Evolutionary conservation across 495 filamentous ascomycete genomes (phyloP), one percentile per base, ranked within the genome.

Genomic region (Achaetomiella virescens): DNA sequence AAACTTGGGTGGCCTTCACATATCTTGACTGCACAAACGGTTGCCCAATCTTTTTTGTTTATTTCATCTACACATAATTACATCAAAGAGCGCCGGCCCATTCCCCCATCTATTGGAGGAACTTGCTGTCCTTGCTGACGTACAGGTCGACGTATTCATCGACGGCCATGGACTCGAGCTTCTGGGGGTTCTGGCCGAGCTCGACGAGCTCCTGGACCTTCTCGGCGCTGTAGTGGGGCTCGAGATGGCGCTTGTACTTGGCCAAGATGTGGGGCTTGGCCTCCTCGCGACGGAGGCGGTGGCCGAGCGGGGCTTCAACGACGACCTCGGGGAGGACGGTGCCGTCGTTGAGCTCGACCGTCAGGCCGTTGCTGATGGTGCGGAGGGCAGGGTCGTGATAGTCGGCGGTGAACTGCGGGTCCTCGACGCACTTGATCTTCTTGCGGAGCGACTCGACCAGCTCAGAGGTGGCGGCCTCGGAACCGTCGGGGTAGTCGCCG

Each of bases 71-170:
- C 38, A 25, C 46, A 48, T 41, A 24, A 44, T 27, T 29, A 15
- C 18, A 14, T 38, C 36, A 36, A 1, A 47, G 0, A 14, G 9
- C 22, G 29, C 12, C n/a, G 6, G 22, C 22, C 24, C 14, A n/a
- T n/a, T n/a, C n/a, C n/a, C n/a, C n/a, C n/a, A 54, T 57, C 37
- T 66, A 65, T 48, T 61, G 50, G 36, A 81, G 61, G 61, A 81
- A 82, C 65, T 78, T 74, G 66, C 78, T 81, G 54, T 81, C 70
- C 72, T 80, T 75, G 57, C 69, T 70, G 55, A 90, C 87, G 69
- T 96, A 98, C 67, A 96, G 72, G 72, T 97, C 89, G 53, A 97
- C 88, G 70, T 97, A 98, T 72, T 89, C 75, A 73, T 98, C 95
- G 11, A 97, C 85, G 52, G 86, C 79, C 79, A 88, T 88, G 49